Percentiles rank a stretch among this genome's conserved stretches.
These are phyloP conservation scores for Hypholoma fasciculare DNA, from an alignment of 768 basidiomycete species.

Conservation along the genomic window DNA sequence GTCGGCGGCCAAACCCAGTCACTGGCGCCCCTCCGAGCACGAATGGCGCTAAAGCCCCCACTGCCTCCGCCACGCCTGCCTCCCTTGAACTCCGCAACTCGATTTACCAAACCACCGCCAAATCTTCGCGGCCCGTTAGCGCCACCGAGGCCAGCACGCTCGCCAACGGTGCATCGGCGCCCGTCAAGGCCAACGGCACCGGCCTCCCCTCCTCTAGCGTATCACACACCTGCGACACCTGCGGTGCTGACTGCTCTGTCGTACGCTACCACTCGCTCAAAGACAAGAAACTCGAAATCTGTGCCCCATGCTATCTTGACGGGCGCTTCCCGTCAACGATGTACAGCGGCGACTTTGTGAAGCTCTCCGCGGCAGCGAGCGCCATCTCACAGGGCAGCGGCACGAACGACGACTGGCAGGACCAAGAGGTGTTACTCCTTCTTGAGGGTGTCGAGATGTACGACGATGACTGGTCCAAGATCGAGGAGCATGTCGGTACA, in stretches of 20 bases:
- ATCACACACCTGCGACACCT: slow-evolving; percentile 87
- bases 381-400: slow-evolving; percentile 40
- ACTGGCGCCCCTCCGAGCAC: slow-evolving; percentile 32
- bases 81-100: slow-evolving; percentile 85
- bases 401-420: slow-evolving; percentile 75
- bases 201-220: slow-evolving; percentile 46
- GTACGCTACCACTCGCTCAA: slow-evolving; percentile 92
- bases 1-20: slow-evolving; percentile 51
- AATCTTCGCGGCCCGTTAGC: slow-evolving; percentile 72
- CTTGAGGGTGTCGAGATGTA: slow-evolving; percentile 99
- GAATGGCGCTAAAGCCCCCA: slow-evolving; percentile 43
- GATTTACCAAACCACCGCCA: slow-evolving; percentile 87
- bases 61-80: slow-evolving; percentile 49
- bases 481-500: slow-evolving; percentile 93
- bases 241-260: slow-evolving; percentile 89
- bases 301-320: slow-evolving; percentile 90
- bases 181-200: slow-evolving; percentile 47
- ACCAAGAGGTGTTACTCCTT: slow-evolving; percentile 84
- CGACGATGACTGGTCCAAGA: slow-evolving; percentile 93
- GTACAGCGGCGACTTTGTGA: slow-evolving; percentile 97
- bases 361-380: slow-evolving; percentile 53
- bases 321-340: slow-evolving; percentile 96
- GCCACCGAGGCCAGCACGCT: slow-evolving; percentile 68
- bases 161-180: slow-evolving; percentile 46
- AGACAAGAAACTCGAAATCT: slow-evolving; percentile 88